Conservation (phyloP, 139 green algal genomes). For the Monoraphidium neglectum region DNA sequence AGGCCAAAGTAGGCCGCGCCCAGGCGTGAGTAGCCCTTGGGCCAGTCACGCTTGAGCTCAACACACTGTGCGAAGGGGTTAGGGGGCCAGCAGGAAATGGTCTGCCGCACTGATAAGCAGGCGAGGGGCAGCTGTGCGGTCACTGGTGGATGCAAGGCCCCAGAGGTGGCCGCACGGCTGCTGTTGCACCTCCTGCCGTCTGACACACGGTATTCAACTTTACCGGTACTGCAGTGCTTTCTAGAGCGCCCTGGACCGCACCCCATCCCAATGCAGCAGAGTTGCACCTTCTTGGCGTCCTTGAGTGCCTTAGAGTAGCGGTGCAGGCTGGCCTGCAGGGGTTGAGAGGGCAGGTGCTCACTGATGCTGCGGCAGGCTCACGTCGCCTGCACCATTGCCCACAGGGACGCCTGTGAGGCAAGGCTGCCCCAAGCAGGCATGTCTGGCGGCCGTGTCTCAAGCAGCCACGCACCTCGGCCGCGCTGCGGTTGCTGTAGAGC, state of each 20-base stretch:
- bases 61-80: no score
- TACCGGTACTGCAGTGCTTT: no score
- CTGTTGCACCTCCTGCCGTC: background rate
- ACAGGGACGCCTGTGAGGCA: no score
- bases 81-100: no score
- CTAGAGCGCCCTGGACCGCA: background rate
- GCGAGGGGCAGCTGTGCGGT: no score
- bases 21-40: conserved; percentile 94
- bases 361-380: no score
- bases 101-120: no score
- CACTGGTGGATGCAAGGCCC: background rate
- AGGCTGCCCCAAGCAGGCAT: no score
- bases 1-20: conserved; percentile 85
- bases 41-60: conserved; percentile 88
- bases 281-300: conserved; percentile 81
- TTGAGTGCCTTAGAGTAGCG: conserved; percentile 80
- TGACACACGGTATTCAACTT: no score
- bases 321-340: conserved; percentile 74
- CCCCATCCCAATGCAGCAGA: background rate
- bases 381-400: no score
- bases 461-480: conserved; percentile 58
- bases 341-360: background rate
- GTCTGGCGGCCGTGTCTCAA: no score
- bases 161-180: background rate
- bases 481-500: conserved; percentile 95